Base-by-base conservation (phyloP, 2,329 filamentous ascomycete genomes). In the Phyllachora maydis region DNA sequence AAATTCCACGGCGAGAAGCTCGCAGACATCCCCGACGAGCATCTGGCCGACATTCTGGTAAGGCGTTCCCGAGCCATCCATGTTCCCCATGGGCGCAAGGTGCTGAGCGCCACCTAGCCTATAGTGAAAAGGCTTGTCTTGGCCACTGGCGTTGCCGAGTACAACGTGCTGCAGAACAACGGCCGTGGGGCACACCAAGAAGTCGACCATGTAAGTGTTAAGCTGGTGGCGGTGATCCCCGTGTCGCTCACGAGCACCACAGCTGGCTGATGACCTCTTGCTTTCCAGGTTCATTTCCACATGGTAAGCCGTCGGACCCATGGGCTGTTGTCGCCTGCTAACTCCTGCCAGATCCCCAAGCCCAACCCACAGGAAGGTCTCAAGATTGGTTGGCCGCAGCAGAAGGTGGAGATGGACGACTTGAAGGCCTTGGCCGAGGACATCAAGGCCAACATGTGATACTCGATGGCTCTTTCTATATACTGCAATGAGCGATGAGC, bases 131-230 rank as follows among this genome's bases (percentile, higher is more conserved):
- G 77, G 49, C 66, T 98, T 22, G 82, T 75, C 23, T 49, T 57
- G 11, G 85, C 82, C 14, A 69, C 66, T 4, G 78, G 78, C 18
- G 71, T 75, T 4, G 54, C 58, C 24, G 65, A 95, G 47, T 98
- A 81, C 59, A 98, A 98, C 43, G 65, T 98, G 23, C 56, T 98
- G 29, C 88, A 98, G 55, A 98, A 98, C 54, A 98, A 98, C 42
- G 88, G 88, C 24, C 59, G 65, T 12, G 65, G 85, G 39, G 88
- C 88, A 11, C 88, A 98, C 49, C 88, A 95, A 54, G 59, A 75
- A 32, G 85, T 98, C 31, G 75, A 81, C 35, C 88, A 98, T 53
- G 85, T 88, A 54, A 52, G 68, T 54, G 11, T 3, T 6, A 2
- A n/a, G n/a, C n/a, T n/a, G n/a, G 13, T 19, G 18, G 11, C n/a